Evolutionary conservation across 2,329 filamentous ascomycete genomes (phyloP).

Genomic region (Claviceps pazoutovae): DNA sequence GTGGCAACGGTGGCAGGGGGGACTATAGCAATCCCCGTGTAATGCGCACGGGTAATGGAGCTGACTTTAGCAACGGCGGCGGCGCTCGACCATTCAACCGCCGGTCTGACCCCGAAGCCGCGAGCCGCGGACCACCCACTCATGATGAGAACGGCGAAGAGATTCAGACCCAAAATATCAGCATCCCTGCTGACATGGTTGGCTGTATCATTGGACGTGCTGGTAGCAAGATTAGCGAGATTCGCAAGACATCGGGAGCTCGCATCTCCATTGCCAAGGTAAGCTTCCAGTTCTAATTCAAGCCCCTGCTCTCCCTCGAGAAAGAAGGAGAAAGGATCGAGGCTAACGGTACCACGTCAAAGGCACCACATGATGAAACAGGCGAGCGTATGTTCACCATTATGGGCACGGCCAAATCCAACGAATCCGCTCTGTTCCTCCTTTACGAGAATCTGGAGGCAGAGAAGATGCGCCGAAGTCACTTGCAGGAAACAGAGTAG

Average conservation of each 20-base stretch:
- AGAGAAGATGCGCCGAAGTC: conserved; percentile 95
- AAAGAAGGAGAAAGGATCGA: background rate
- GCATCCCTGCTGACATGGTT: conserved; percentile 98
- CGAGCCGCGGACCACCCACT: conserved; percentile 66
- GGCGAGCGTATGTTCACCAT: conserved; percentile 99
- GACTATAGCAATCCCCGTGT: conserved; percentile 55
- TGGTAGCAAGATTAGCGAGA: conserved; percentile 96
- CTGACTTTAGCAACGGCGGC: conserved; percentile 85
- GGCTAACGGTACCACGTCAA: conserved; percentile 13
- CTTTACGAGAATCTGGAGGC: conserved; percentile 98
- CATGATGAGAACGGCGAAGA: conserved; percentile 95
- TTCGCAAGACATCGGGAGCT: conserved; percentile 89
- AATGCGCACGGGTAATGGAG: conserved; percentile 93
- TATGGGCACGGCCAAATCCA: conserved; percentile 84
- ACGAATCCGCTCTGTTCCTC: conserved; percentile 90
- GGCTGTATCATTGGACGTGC: conserved; percentile 95
- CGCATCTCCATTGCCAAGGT: conserved; percentile 95
- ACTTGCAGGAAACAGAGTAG: conserved; percentile 47
- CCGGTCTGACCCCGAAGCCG: conserved; percentile 72
- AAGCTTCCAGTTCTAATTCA: conserved; percentile 9
- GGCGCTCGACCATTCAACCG: conserved; percentile 52
- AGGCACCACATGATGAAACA: conserved; percentile 87
- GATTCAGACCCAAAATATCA: conserved; percentile 98
- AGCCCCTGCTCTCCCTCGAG: too few species aligned
- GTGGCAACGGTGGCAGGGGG: conserved; percentile 22